A percentile compares a stretch with the other conserved stretches of the same genome.
phyloP scores from a whole-genome alignment of 257 asterid genomes.

The Nicotiana knightiana region DNA sequence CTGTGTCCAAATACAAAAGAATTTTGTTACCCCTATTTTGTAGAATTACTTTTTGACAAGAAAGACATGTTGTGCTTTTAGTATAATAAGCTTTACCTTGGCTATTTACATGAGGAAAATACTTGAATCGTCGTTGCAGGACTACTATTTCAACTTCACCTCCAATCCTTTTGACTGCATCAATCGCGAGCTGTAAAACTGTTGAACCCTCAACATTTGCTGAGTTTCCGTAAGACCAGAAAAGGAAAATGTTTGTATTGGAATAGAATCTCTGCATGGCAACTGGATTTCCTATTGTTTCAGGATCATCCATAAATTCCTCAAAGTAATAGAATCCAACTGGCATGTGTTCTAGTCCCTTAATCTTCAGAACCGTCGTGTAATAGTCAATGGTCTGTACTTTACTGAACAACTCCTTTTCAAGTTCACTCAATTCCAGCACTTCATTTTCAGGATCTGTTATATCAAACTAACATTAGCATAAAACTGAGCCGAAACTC shows the following conservation, averaged over 20 bases:
- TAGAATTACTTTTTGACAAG: background rate
- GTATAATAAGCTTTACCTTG: slow-evolving; percentile 33
- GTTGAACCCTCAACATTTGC: slow-evolving; percentile 36
- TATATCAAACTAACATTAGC: background rate
- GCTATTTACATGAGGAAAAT: slow-evolving; percentile 69
- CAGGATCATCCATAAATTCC: slow-evolving; percentile 76
- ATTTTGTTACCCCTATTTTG: background rate
- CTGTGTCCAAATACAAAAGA: slow-evolving; percentile 22
- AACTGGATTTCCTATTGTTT: slow-evolving; percentile 74
- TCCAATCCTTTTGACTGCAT: slow-evolving; percentile 66
- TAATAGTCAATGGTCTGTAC: slow-evolving; percentile 69
- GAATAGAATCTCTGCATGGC: slow-evolving; percentile 72
- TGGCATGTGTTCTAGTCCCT: slow-evolving; percentile 65
- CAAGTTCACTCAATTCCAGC: slow-evolving; percentile 55
- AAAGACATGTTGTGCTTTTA: background rate
- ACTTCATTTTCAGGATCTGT: slow-evolving; percentile 35
- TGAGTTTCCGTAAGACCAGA: slow-evolving; percentile 87
- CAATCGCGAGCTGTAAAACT: slow-evolving; percentile 50
- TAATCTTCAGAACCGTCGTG: slow-evolving; percentile 75
- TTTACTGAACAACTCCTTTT: slow-evolving; percentile 56
- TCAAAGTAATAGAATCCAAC: slow-evolving; percentile 73
- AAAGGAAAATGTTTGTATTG: slow-evolving; percentile 52
- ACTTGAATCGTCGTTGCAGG: slow-evolving; percentile 62
- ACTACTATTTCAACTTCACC: slow-evolving; percentile 43
- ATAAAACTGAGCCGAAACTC: background rate